These are phyloP conservation scores for Verbena officinalis DNA, from an alignment of 257 asterid species.

Conservation along the genomic window DNA sequence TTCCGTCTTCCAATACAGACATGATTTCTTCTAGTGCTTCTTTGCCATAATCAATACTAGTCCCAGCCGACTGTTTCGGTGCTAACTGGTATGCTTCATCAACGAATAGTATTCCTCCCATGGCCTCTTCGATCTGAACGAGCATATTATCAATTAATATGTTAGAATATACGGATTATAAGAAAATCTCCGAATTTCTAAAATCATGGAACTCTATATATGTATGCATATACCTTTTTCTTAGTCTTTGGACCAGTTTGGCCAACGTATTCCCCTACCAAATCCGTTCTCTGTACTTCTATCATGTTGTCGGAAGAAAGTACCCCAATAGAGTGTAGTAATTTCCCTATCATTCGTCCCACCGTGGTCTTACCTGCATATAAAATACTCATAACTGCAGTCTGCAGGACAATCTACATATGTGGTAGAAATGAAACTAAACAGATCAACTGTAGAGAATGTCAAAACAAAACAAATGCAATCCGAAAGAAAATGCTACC, in stretches of 20 bases:
- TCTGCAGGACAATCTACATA: no score
- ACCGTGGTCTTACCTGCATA: slow-evolving; percentile 77
- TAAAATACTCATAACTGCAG: no score
- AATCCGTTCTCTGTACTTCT: slow-evolving; percentile 83
- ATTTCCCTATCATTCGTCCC: slow-evolving; percentile 77
- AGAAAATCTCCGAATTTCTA: not conserved
- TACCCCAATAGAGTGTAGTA: slow-evolving; percentile 72
- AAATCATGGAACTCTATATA: not conserved
- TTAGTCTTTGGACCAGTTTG: slow-evolving; percentile 90
- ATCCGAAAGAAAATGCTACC: slow-evolving; percentile 48
- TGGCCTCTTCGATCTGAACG: slow-evolving; percentile 79
- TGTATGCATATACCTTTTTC: slow-evolving; percentile 54
- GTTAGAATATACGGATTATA: no score
- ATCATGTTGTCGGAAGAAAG: slow-evolving; percentile 63
- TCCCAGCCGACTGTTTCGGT: slow-evolving; percentile 58
- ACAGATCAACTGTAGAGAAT: no score
- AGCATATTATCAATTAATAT: no score
- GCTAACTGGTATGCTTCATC: slow-evolving; percentile 83
- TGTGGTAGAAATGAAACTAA: no score
- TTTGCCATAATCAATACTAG: slow-evolving; percentile 56
- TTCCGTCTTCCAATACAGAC: slow-evolving; percentile 87
- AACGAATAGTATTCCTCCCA: slow-evolving; percentile 78
- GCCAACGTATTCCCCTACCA: slow-evolving; percentile 82
- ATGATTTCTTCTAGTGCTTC: slow-evolving; percentile 92
- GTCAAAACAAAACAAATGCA: no score